Base-by-base conservation (phyloP, 208 protist genomes). In the Trypanosoma conorhini region DNA sequence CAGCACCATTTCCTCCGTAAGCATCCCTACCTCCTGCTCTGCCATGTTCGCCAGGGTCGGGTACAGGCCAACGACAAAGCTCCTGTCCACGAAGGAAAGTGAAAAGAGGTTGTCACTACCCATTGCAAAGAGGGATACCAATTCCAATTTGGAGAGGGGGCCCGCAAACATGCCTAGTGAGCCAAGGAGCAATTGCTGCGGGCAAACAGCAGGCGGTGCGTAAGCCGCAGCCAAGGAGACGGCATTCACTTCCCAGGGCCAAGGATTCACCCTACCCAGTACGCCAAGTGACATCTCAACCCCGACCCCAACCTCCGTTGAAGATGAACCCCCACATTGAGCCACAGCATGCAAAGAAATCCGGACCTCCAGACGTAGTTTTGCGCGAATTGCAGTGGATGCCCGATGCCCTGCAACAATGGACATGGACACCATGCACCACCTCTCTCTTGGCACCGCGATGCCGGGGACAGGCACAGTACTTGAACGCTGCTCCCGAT, bases 91-190 rank as follows among this genome's bases (percentile, higher is more conserved):
- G 28, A 79, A 74, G 4, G 61, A 63, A 35, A 72, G 46, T 31
- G 66, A 72, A 69, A 64, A 59, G n/a, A 79, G 61, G 51, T 50
- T 67, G 54, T 79, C 74, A 44, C 74, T 79, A 33, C 74, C 74
- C 74, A 79, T 72, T 7, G 52, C 65, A 61, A 73, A 79, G 17
- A 79, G 67, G 17, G 54, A 52, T 62, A 12, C 1, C 21, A 56
- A 24, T 62, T 79, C 74, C 28, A 79, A 33, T n/a, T 51, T 33
- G 13, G 67, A 67, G 17, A 79, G 30, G 38, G 30, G 31, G 42
- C 52, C 74, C 38, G 21, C 44, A 73, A 79, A 74, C 8, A 73
- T 24, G 55, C 55, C 68, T 17, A 74, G 50, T 7, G 74, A 62
- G 5, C 74, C 74, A 48, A 79, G 67, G 15, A 79, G 61, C 62